Conservation (phyloP, 2,329 filamentous ascomycete genomes). For the Pseudopyrenochaeta lycopersici region DNA sequence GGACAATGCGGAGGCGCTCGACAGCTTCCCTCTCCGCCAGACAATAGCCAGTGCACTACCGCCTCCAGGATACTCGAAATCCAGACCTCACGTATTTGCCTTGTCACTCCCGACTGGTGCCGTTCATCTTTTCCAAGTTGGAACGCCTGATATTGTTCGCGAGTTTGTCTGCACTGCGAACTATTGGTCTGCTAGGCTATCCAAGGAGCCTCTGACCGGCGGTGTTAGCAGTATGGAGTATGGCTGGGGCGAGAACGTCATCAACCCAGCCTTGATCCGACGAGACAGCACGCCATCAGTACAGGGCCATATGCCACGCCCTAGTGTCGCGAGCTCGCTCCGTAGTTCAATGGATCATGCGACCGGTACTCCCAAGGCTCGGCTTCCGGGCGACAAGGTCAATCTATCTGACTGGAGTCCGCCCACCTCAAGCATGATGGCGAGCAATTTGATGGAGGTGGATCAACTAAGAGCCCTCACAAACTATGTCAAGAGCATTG, state of each 20-base stretch:
- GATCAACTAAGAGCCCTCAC: conserved; percentile 81
- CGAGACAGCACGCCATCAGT: conserved; percentile 46
- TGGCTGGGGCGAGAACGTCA: conserved; percentile 88
- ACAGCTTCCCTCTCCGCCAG: conserved; percentile 86
- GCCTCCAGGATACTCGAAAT: conserved; percentile 90
- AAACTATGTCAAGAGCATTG: conserved; percentile 83
- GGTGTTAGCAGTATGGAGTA: conserved; percentile 98
- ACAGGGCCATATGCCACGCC: conserved; percentile 53
- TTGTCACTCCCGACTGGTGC: conserved; percentile 90
- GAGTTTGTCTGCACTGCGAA: conserved; percentile 96
- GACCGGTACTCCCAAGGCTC: conserved; percentile 65
- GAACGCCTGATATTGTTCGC: conserved; percentile 90
- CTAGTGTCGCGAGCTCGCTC: conserved; percentile 69
- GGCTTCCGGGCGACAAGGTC: conserved; percentile 84
- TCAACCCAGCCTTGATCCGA: conserved; percentile 64
- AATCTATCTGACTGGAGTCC: conserved; percentile 88
- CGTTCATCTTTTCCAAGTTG: conserved; percentile 97
- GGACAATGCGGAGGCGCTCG: conserved; percentile 90
- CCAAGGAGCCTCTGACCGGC: conserved; percentile 90
- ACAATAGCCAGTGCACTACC: conserved; percentile 91
- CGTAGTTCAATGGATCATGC: conserved; percentile 67
- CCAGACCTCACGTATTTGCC: conserved; percentile 91
- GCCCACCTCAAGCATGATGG: conserved; percentile 88
- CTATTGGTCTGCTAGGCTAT: conserved; percentile 95
- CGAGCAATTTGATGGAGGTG: conserved; percentile 77